phyloP scores from a whole-genome alignment of 2,329 filamentous ascomycete species.

The Venturia effusa region DNA sequence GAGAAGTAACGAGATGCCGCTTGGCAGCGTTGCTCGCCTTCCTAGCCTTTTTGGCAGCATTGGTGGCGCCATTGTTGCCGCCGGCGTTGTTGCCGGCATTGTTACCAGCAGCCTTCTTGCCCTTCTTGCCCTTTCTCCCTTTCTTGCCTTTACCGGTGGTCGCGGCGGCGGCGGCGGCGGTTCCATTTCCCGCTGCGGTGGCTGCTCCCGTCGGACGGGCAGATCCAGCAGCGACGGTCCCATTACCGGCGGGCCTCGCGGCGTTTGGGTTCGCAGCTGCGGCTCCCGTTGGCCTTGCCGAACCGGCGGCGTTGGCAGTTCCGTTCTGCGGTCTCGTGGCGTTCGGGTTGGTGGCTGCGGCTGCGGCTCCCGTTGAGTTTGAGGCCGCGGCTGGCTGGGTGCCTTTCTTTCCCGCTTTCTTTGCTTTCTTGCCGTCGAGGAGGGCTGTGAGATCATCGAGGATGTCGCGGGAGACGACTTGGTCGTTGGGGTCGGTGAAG shows the following conservation, averaged over 20 bases:
- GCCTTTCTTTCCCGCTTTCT: not conserved
- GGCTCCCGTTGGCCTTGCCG: not conserved
- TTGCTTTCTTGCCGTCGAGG: not conserved
- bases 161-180: too few species aligned
- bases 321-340: not conserved
- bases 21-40: not conserved
- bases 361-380: not conserved
- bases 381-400: not conserved
- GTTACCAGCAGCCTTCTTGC: too few species aligned
- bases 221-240: not conserved
- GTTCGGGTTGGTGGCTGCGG: not conserved
- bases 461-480: not conserved
- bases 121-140: too few species aligned
- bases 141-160: too few species aligned
- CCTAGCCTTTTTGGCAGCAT: not conserved
- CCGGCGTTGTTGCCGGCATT: too few species aligned
- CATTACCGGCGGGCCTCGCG: not conserved
- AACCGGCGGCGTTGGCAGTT: not conserved
- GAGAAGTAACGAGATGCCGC: not conserved
- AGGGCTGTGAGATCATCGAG: not conserved
- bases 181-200: too few species aligned
- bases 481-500: not conserved
- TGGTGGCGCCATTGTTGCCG: not conserved
- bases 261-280: not conserved
- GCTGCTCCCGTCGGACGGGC: not conserved